Conservation (phyloP, 768 basidiomycete species). For the Trichaptum fuscoviolaceum region DNA sequence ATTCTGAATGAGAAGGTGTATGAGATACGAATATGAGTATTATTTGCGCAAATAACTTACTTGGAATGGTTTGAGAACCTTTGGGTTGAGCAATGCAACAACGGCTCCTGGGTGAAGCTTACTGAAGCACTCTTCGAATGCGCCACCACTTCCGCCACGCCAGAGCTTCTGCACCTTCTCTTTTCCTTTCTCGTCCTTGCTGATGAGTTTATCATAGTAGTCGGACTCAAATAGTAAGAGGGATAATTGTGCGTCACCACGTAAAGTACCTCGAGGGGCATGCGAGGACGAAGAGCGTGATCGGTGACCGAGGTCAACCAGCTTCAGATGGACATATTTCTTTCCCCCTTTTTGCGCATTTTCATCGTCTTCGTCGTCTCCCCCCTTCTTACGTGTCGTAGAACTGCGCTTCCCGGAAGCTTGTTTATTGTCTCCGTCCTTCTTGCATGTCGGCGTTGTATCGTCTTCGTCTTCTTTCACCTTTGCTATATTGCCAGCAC, state of each 20-base stretch:
- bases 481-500: slow-evolving; percentile 26
- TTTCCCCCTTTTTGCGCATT: slow-evolving; percentile 49
- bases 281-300: slow-evolving; percentile 47
- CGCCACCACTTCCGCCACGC: slow-evolving; percentile 82
- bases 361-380: slow-evolving; percentile 27
- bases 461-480: slow-evolving; percentile 24
- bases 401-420: slow-evolving; percentile 16
- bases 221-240: slow-evolving; percentile 90
- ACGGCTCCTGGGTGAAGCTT: slow-evolving; percentile 88
- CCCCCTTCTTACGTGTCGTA: slow-evolving; percentile 23
- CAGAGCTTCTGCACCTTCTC: slow-evolving; percentile 52
- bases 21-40: background rate
- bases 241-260: slow-evolving; percentile 81
- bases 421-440: slow-evolving; percentile 15
- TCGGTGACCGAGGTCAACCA: slow-evolving; percentile 74
- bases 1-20: slow-evolving; percentile 19
- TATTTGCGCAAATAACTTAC: slow-evolving; percentile 33
- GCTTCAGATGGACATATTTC: slow-evolving; percentile 82
- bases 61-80: slow-evolving; percentile 80
- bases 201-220: slow-evolving; percentile 48
- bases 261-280: slow-evolving; percentile 49
- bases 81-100: slow-evolving; percentile 83
- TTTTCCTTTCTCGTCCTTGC: slow-evolving; percentile 37
- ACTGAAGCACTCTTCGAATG: slow-evolving; percentile 75
- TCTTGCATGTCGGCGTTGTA: slow-evolving; percentile 9